Base-by-base conservation (phyloP, 768 basidiomycete genomes). In the Termitomyces sp. region DNA sequence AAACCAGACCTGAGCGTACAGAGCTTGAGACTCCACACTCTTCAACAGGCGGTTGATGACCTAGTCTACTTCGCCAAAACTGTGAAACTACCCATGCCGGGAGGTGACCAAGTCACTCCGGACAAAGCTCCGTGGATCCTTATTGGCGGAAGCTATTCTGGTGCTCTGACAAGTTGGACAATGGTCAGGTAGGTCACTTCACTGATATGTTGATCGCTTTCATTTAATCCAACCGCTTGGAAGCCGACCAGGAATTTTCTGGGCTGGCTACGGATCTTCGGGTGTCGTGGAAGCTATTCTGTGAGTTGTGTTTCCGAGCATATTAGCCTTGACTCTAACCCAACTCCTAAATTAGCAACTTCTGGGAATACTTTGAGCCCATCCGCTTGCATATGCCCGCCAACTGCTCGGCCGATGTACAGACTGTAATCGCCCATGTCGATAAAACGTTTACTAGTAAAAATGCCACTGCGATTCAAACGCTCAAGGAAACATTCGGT, bases 41-140 rank as follows among this genome's bases (percentile, higher is more conserved):
- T 91, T 47, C 84, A 88, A 66, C 89, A 91, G 71, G 86, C 87
- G 10, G 83, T 89, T 60, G 84, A 89, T 50, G 88, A 91, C 64
- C 69, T 89, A 37, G 86, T 77, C 16, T 87, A 86, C 69, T 91
- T 91, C 64, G 79, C 86, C 18, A 76, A 84, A 62, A 88, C 81
- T 58, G 88, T 82, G 16, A 70, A 80, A 32, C 78, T 90, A 24
- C 85, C 88, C 2, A 85, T 86, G 82, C 85, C 86, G 0, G 79
- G 80, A 54, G 86, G 88, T 5, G 77, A 84, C 62, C 68, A 80
- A 27, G 74, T 90, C 14, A 80, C 78, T n/a, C 85, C 88, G 1
- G 76, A 76, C 44, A 74, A 76, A 50, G 76, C 76, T 0, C 79
- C 81, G 10, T 82, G 80, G 81, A 72, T 83, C 43, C 68, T 80